Base-by-base conservation (phyloP, 768 basidiomycete species). In the Auriculariales sp. region DNA sequence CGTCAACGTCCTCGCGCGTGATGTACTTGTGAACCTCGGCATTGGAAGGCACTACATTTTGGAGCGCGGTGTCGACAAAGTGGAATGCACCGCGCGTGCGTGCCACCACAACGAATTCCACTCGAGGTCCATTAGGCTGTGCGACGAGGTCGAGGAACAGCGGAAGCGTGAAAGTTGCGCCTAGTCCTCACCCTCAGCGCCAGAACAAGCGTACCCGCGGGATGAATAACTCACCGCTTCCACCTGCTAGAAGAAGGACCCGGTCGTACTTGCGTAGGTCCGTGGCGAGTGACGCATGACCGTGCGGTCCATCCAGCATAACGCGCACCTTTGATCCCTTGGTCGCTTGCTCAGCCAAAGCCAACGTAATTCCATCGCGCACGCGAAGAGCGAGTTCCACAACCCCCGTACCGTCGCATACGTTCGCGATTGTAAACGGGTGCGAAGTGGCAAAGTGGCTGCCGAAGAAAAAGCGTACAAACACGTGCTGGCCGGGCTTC, bases 361-460 rank as follows among this genome's bases (percentile, higher is more conserved):
- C 53, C 30, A 30, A 44, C 6, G 65, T 64, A 34, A 65, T 57
- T 11, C 65, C 65, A 17, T 61, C 58, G 28, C 58, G 59, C 15
- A 59, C 59, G 25, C 61, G 57, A n/a, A 62, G 42, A 29, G 59
- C 57, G 28, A 64, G 50, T 50, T 59, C 55, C 12, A 57, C 49
- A 1, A 27, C 44, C 19, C 50, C 53, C 3, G 50, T 48, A 4
- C 48, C 25, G 6, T n/a, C 45, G 5, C 54, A 53, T 27, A 64
- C 49, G 17, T 61, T 62, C 25, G 61, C 55, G 39, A 65, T 59
- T 28, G 65, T 65, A 55, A 65, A 65, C 4, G 66, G 66, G 52
- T 66, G 66, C 27, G 64, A 60, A 28, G 61, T 59, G 47, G 62
- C 52, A 2, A 62, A 52, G 33, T 60, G 56, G 51, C 9, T 54